Percentiles rank a stretch among this genome's conserved stretches.
Conservation (phyloP, 495 filamentous ascomycete species). For the Melanomma pulvis-pyrius region DNA sequence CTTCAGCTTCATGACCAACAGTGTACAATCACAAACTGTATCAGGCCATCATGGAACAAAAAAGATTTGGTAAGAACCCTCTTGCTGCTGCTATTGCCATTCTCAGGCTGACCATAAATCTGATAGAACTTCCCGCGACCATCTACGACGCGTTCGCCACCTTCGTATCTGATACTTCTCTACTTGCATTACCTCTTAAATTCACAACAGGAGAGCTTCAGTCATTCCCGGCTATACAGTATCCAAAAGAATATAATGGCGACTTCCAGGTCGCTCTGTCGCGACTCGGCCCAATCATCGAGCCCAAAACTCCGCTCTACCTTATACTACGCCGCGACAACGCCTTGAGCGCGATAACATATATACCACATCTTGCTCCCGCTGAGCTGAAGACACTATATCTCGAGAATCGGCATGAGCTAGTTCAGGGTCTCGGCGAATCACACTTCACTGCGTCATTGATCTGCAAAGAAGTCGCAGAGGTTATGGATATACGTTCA, state of each 20-base stretch:
- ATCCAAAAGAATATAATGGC: neutral
- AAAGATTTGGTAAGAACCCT: neutral
- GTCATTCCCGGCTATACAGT: neutral
- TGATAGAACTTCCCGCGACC: neutral
- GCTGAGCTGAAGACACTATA: neutral
- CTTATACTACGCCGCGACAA: constrained; percentile 13
- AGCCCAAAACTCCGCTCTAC: constrained; percentile 9
- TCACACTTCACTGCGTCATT: neutral
- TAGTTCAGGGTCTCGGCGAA: constrained; percentile 10
- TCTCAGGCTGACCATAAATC: neutral
- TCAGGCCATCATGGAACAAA: neutral
- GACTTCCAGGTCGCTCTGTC: neutral
- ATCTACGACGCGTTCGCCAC: neutral
- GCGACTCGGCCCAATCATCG: constrained; percentile 2
- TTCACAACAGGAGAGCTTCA: neutral
- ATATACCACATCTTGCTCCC: constrained; percentile 18
- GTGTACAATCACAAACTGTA: neutral
- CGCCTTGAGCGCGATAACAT: constrained; percentile 10
- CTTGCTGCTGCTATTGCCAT: neutral
- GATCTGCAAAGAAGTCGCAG: constrained; percentile 20
- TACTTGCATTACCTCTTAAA: constrained; percentile 2
- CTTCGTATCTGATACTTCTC: constrained; percentile 7
- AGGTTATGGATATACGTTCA: constrained; percentile 18
- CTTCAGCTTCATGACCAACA: neutral
- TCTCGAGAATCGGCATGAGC: neutral